phyloP scores from a whole-genome alignment of 2,329 filamentous ascomycete species.

The Botrytis hyacinthi region DNA sequence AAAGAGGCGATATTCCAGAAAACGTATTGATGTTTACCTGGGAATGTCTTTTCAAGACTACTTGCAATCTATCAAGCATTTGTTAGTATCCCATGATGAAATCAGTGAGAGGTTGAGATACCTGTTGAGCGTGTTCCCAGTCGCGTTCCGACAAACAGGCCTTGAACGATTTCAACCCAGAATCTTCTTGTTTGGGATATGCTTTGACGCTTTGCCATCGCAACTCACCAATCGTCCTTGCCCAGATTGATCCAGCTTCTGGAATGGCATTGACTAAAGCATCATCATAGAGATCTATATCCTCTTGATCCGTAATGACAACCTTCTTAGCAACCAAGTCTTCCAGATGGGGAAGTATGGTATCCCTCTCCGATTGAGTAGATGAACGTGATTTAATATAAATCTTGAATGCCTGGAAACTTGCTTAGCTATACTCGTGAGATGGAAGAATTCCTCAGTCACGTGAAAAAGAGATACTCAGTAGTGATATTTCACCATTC shows the following conservation, averaged over 20 bases:
- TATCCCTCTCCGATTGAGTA: constrained; percentile 33
- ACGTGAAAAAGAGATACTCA: background rate
- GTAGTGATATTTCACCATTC: background rate
- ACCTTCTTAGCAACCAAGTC: constrained; percentile 31
- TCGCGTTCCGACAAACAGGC: constrained; percentile 37
- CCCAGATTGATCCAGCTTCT: constrained; percentile 30
- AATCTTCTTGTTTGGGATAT: constrained; percentile 36
- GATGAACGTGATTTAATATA: constrained; percentile 35
- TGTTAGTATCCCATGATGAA: constrained; percentile 1
- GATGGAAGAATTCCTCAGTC: background rate
- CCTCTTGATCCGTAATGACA: constrained; percentile 33
- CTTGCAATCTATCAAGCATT: constrained; percentile 35
- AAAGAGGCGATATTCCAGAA: constrained; percentile 39
- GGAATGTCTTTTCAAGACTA: constrained; percentile 38
- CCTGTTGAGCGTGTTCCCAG: constrained; percentile 39
- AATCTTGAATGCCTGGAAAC: constrained; percentile 36
- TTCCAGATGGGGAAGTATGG: constrained; percentile 33
- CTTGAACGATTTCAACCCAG: constrained; percentile 34
- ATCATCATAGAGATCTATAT: constrained; percentile 37
- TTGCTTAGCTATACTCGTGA: constrained; percentile 9
- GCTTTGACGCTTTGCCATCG: constrained; percentile 37
- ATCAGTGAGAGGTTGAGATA: constrained; percentile 18
- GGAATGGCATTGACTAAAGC: constrained; percentile 32
- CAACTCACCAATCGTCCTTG: constrained; percentile 36
- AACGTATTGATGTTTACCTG: constrained; percentile 36